Conservation (phyloP, 768 basidiomycete genomes). For the Phylloporus arenicola region DNA sequence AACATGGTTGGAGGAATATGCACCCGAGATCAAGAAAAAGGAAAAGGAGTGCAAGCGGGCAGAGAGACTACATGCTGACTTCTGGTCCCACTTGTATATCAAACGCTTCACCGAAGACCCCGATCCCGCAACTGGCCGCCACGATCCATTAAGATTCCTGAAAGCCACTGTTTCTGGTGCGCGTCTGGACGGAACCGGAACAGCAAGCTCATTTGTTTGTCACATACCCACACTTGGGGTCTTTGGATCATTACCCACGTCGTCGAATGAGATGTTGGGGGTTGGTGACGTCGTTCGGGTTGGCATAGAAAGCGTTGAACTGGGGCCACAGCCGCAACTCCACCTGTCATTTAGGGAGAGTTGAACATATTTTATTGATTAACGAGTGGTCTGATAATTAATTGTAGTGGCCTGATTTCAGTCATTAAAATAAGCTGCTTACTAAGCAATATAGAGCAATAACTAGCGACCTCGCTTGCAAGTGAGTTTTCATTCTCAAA, state of each 20-base stretch:
- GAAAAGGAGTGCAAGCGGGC: conserved; percentile 33
- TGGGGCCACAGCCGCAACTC: conserved; percentile 28
- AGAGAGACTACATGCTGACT: conserved; percentile 30
- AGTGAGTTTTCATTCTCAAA: conserved; percentile 10
- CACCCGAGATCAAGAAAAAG: conserved; percentile 30
- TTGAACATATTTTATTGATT: neutral
- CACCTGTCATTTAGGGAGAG: conserved; percentile 12
- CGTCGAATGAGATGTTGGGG: conserved; percentile 7
- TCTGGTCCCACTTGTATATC: conserved; percentile 41
- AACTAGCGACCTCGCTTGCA: neutral
- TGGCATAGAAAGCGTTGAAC: conserved; percentile 22
- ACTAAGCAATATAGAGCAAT: conserved; percentile 18
- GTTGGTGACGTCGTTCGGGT: conserved; percentile 28
- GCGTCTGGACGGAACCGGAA: conserved; percentile 13
- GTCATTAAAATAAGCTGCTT: conserved; percentile 8
- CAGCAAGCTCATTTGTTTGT: conserved; percentile 13
- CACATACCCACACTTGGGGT: conserved; percentile 26
- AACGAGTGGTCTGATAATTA: neutral
- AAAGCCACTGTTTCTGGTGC: conserved; percentile 20
- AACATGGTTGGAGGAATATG: conserved; percentile 43
- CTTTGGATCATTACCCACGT: conserved; percentile 11
- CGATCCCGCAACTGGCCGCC: conserved; percentile 8
- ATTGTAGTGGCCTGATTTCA: conserved; percentile 15
- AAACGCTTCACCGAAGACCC: conserved; percentile 33
- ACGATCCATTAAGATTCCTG: conserved; percentile 27